Conservation (phyloP, 805 yeast genomes). For the Wickerhamiella qilinensis region DNA sequence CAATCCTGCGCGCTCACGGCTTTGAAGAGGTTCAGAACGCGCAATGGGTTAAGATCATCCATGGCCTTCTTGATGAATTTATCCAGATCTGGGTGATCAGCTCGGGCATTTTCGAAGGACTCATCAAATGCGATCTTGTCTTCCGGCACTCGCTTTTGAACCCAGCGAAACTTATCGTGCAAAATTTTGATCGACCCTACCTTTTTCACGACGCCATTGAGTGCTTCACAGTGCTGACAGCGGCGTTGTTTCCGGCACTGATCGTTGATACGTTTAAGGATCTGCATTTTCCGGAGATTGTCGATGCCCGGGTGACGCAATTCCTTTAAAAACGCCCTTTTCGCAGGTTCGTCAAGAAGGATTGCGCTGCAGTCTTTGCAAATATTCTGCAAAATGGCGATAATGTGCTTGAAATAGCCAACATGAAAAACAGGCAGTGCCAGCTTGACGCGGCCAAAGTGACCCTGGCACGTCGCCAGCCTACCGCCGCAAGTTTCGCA, state of each 20-base stretch:
- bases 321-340: conserved; percentile 56
- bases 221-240: conserved; percentile 70
- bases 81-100: conserved; percentile 74
- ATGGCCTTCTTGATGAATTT: conserved; percentile 70
- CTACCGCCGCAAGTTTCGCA: conserved; percentile 88
- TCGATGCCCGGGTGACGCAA: conserved; percentile 78
- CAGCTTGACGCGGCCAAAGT: conserved; percentile 85
- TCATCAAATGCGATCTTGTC: conserved; percentile 80
- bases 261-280: conserved; percentile 65
- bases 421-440: conserved; percentile 96
- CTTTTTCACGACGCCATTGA: conserved; percentile 94
- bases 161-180: conserved; percentile 91
- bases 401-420: conserved; percentile 86
- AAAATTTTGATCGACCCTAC: conserved; percentile 92
- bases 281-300: conserved; percentile 80
- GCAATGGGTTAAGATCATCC: conserved; percentile 89
- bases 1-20: conserved; percentile 77
- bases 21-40: conserved; percentile 73
- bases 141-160: conserved; percentile 73
- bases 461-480: conserved; percentile 93
- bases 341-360: conserved; percentile 55
- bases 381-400: conserved; percentile 73
- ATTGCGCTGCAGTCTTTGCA: conserved; percentile 80
- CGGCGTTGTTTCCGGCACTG: conserved; percentile 93
- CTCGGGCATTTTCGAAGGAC: conserved; percentile 61